A percentile compares a stretch with the other conserved stretches of the same genome.
Conservation (phyloP, 805 yeast genomes). For the Ogataea trehalophila region DNA sequence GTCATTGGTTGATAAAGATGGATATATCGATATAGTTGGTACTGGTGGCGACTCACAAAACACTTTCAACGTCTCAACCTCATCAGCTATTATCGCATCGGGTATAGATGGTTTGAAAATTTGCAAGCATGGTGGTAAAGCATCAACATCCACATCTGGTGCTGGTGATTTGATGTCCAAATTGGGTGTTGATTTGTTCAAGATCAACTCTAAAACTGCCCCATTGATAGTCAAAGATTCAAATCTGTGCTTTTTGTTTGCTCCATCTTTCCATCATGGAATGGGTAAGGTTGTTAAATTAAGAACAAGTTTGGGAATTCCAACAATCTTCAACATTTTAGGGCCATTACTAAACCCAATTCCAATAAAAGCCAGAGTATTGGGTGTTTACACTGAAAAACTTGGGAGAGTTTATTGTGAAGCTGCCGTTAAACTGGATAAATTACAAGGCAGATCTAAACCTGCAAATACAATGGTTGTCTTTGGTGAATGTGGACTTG, state of each 20-base stretch:
- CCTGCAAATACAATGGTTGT: constrained; percentile 69
- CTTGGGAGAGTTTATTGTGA: constrained; percentile 83
- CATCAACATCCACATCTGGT: constrained; percentile 89
- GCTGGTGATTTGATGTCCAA: constrained; percentile 82
- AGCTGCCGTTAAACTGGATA: constrained; percentile 65
- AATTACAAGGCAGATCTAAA: constrained; percentile 34
- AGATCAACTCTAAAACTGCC: constrained; percentile 58
- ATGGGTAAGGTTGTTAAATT: constrained; percentile 79
- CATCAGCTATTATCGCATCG: constrained; percentile 90
- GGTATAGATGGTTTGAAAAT: constrained; percentile 71
- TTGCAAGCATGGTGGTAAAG: constrained; percentile 97
- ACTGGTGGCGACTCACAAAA: constrained; percentile 99
- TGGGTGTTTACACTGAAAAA: constrained; percentile 81
- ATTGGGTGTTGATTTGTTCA: constrained; percentile 77
- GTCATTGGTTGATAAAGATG: constrained; percentile 38
- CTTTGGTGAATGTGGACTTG: constrained; percentile 88
- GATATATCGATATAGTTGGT: constrained; percentile 87
- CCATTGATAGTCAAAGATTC: constrained; percentile 50
- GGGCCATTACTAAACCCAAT: constrained; percentile 96
- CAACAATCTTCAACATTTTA: constrained; percentile 87
- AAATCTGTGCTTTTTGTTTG: constrained; percentile 69
- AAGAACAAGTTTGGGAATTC: constrained; percentile 78
- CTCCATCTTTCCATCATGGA: constrained; percentile 92
- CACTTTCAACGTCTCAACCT: constrained; percentile 93
- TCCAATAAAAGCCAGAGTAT: constrained; percentile 68